Percentiles rank a stretch among this genome's conserved stretches.
Conservation (phyloP, 1,284 basidiomycete genomes). For the Rhodotorula glutinis region DNA sequence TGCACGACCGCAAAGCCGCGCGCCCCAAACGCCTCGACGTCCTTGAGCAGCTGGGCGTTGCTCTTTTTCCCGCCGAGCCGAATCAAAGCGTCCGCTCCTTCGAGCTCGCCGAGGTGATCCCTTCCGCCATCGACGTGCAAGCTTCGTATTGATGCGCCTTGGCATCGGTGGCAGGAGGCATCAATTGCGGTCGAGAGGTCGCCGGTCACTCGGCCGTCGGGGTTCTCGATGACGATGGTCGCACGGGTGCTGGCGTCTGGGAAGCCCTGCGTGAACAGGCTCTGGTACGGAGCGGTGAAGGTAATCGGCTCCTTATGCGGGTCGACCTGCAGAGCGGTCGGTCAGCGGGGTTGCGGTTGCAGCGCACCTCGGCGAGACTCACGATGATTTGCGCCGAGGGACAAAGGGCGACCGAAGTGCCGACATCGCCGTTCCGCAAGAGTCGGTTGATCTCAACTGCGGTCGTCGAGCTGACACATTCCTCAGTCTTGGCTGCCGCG, state of each 20-base stretch:
- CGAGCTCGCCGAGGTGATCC: conserved; percentile 23
- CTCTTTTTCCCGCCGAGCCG: conserved; percentile 24
- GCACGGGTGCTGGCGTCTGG: conserved; percentile 32
- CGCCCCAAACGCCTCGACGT: conserved; percentile 32
- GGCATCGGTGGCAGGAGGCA: conserved; percentile 26
- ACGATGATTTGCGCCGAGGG: conserved; percentile 26
- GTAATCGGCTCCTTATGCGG: conserved; percentile 27
- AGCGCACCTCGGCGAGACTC: neutral
- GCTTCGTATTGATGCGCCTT: conserved; percentile 12
- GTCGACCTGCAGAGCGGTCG: conserved; percentile 9
- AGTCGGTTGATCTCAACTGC: conserved; percentile 30
- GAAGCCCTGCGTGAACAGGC: conserved; percentile 23
- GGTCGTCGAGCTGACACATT: conserved; percentile 25
- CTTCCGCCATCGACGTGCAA: conserved; percentile 36
- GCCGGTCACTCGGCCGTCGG: conserved; percentile 16
- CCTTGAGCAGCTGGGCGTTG: conserved; percentile 22
- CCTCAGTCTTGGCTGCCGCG: neutral
- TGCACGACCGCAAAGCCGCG: conserved; percentile 33
- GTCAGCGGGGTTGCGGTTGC: too few relatives aligned
- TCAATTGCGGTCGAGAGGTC: conserved; percentile 34
- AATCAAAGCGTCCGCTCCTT: conserved; percentile 35
- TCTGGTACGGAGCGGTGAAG: conserved; percentile 33
- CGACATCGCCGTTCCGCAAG: conserved; percentile 24
- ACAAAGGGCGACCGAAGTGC: conserved; percentile 24
- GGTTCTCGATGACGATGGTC: conserved; percentile 29